These are phyloP conservation scores for Entrophospora sp. DNA, from an alignment of 192 early-diverging fungal genomes.

Conservation along the genomic window DNA sequence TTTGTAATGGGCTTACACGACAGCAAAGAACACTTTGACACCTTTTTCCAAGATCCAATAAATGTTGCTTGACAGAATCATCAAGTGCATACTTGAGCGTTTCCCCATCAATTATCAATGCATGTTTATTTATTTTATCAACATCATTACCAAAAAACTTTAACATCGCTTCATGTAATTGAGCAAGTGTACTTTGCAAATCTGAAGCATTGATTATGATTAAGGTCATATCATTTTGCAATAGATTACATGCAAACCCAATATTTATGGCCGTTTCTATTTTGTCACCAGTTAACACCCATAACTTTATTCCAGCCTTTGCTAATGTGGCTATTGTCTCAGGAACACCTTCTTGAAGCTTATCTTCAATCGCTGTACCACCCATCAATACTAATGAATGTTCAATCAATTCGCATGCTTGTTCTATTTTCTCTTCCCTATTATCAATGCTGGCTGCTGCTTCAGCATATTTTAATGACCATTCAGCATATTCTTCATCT, in stretches of 20 bases:
- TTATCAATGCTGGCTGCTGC: conserved; percentile 64
- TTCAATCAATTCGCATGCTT: conserved; percentile 66
- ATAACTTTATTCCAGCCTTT: conserved; percentile 83
- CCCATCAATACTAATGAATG: conserved; percentile 80
- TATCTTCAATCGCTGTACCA: conserved; percentile 98
- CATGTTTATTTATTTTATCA: conserved; percentile 36
- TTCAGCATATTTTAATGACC: conserved; percentile 61
- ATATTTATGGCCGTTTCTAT: conserved; percentile 97
- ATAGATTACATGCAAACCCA: conserved; percentile 88
- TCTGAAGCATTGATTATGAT: conserved; percentile 60
- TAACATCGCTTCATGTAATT: conserved; percentile 57
- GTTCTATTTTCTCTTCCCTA: conserved; percentile 74
- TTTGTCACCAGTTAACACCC: conserved; percentile 97
- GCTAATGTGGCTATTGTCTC: conserved; percentile 78
- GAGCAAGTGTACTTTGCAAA: conserved; percentile 45
- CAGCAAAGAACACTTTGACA: conserved; percentile 88
- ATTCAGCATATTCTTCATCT: conserved; percentile 59
- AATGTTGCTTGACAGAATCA: conserved; percentile 39
- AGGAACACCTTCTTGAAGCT: no score
- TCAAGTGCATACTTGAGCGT: conserved; percentile 75
- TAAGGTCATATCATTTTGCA: conserved; percentile 72
- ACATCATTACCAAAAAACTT: conserved; percentile 38
- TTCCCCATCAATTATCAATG: conserved; percentile 82
- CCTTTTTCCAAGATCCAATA: conserved; percentile 64
- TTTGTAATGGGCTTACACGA: conserved; percentile 93